Evolutionary conservation across 805 yeast genomes (phyloP).

Genomic region (Kuraishia hungarica): DNA sequence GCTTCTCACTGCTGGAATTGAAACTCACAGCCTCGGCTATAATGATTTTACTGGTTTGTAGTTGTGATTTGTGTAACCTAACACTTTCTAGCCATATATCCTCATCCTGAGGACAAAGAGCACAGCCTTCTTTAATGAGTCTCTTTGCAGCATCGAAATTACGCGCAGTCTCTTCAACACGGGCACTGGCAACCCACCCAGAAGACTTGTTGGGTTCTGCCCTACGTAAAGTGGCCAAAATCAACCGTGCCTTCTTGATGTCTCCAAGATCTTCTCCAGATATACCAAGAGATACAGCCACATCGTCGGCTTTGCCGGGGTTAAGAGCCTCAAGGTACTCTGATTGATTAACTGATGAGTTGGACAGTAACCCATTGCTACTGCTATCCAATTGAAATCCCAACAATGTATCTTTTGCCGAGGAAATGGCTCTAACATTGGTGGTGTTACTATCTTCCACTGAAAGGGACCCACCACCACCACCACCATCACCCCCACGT

Average conservation of each 20-base stretch:
- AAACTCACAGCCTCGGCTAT: conserved; percentile 57
- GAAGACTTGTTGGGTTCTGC: conserved; percentile 66
- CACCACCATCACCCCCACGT: conserved; percentile 21
- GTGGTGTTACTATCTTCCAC: conserved; percentile 12
- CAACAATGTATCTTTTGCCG: conserved; percentile 56
- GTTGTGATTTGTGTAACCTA: conserved; percentile 42
- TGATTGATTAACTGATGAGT: conserved; percentile 12
- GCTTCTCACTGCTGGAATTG: conserved; percentile 43
- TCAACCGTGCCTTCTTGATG: conserved; percentile 43
- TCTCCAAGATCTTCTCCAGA: conserved; percentile 38
- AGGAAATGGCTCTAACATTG: conserved; percentile 41
- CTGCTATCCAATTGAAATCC: conserved; percentile 42
- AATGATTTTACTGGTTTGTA: conserved; percentile 41
- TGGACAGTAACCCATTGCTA: conserved; percentile 1
- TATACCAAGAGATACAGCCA: conserved; percentile 4
- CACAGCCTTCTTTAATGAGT: conserved; percentile 69
- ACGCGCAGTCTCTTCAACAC: conserved; percentile 61
- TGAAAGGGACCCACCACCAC: conserved; percentile 11
- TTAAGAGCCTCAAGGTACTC: conserved; percentile 33
- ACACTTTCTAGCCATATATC: conserved; percentile 80
- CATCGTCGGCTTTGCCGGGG: conserved; percentile 7
- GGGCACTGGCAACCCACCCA: conserved; percentile 83
- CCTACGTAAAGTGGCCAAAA: conserved; percentile 60
- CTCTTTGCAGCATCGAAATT: conserved; percentile 48
- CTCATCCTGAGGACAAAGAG: conserved; percentile 53